These are phyloP conservation scores for Exophiala lecanii-corni DNA, from an alignment of 2,329 filamentous ascomycete genomes.

Conservation along the genomic window DNA sequence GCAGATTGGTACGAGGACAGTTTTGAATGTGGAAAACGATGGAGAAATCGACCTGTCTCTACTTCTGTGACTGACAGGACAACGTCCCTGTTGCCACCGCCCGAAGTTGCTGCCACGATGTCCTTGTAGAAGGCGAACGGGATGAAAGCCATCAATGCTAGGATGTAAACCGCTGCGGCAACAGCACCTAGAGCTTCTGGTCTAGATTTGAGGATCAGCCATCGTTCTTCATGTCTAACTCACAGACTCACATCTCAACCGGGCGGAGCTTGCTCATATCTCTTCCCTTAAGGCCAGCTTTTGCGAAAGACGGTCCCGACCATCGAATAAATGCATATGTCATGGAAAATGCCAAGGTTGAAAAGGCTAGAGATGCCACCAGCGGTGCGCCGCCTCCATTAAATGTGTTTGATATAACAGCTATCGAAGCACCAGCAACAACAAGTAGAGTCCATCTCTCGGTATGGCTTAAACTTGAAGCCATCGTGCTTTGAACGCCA, in stretches of 20 bases:
- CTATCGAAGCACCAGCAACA: slow-evolving; percentile 64
- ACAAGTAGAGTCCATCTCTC: slow-evolving; percentile 57
- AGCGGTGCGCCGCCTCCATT: slow-evolving; percentile 82
- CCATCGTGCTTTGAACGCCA: slow-evolving; percentile 34
- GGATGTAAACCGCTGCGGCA: slow-evolving; percentile 85
- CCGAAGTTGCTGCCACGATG: slow-evolving; percentile 89
- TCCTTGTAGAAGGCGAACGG: slow-evolving; percentile 98
- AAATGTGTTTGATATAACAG: slow-evolving; percentile 75
- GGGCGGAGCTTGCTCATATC: slow-evolving; percentile 77
- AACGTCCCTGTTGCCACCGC: slow-evolving; percentile 85
- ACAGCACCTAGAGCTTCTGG: slow-evolving; percentile 96
- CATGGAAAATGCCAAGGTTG: slow-evolving; percentile 74
- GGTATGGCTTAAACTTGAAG: slow-evolving; percentile 43
- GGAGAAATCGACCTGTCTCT: slow-evolving; percentile 77
- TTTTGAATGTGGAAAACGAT: slow-evolving; percentile 93
- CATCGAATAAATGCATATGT: slow-evolving; percentile 85
- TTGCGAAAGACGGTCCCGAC: slow-evolving; percentile 86
- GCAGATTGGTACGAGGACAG: slow-evolving; percentile 93
- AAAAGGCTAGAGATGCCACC: slow-evolving; percentile 81
- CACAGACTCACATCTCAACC: slow-evolving; percentile 61
- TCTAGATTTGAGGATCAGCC: slow-evolving; percentile 35
- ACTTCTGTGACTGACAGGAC: slow-evolving; percentile 69
- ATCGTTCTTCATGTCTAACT: not conserved
- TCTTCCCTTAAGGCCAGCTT: slow-evolving; percentile 79
- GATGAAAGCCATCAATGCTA: slow-evolving; percentile 85